Evolutionary conservation across 2,329 filamentous ascomycete genomes (phyloP).

Genomic region (Elsinoe necatrix): DNA sequence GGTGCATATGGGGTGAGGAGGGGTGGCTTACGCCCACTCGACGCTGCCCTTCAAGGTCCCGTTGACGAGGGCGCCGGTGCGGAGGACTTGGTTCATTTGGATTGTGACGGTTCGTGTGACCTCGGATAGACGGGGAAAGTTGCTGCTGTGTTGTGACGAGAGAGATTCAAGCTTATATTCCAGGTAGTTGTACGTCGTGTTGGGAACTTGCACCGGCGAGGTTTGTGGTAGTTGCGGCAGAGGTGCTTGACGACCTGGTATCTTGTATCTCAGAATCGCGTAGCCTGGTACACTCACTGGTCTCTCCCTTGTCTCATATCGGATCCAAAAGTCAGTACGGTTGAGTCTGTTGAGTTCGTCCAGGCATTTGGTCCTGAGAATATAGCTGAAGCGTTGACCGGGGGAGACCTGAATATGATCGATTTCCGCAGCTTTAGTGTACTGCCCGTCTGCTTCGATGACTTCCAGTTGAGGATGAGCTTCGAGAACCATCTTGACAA

Average conservation of each 20-base stretch:
- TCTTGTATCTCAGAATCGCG: slow-evolving; percentile 41
- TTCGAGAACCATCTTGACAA: slow-evolving; percentile 48
- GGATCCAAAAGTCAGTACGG: slow-evolving; percentile 34
- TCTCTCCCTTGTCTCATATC: slow-evolving; percentile 45
- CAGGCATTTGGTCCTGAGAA: slow-evolving; percentile 36
- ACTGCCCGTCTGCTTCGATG: slow-evolving; percentile 50
- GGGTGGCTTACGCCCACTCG: slow-evolving; percentile 6
- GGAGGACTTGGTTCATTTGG: slow-evolving; percentile 20
- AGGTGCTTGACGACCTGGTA: neutral
- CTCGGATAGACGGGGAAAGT: slow-evolving; percentile 28
- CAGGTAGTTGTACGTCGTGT: slow-evolving; percentile 30
- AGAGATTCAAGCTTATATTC: slow-evolving; percentile 34
- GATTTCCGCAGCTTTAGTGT: slow-evolving; percentile 43
- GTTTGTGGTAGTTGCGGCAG: slow-evolving; percentile 20
- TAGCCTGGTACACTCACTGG: slow-evolving; percentile 41
- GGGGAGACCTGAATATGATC: slow-evolving; percentile 47
- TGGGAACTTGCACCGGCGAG: slow-evolving; percentile 18
- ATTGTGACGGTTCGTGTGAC: slow-evolving; percentile 30
- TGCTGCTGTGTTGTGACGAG: slow-evolving; percentile 18
- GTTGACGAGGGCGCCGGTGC: neutral
- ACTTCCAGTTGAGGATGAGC: slow-evolving; percentile 48
- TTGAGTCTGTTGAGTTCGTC: neutral
- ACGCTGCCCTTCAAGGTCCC: slow-evolving; percentile 9
- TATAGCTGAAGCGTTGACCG: slow-evolving; percentile 52
- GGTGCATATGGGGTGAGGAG: neutral